Conservation (phyloP, 1,139 yeast species). For the Candida buenavistaensis region DNA sequence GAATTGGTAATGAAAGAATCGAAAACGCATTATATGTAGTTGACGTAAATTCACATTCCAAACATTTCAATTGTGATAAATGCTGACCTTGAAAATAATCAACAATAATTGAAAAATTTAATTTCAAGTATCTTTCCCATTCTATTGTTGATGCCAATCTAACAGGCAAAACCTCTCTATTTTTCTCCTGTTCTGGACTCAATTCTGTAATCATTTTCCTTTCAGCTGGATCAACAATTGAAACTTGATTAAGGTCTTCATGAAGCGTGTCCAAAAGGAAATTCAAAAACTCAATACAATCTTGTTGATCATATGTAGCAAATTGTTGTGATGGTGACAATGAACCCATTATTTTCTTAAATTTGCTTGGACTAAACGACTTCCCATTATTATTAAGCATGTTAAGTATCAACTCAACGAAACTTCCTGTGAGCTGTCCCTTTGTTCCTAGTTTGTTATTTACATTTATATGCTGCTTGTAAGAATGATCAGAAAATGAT, state of each 20-base stretch:
- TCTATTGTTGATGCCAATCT: conserved; percentile 88
- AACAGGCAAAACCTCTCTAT: conserved; percentile 72
- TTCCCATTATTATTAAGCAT: conserved; percentile 54
- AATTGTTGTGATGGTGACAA: conserved; percentile 63
- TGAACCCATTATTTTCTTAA: conserved; percentile 66
- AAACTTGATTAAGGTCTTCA: conserved; percentile 78
- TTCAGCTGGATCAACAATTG: conserved; percentile 30
- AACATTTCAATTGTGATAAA: conserved; percentile 74
- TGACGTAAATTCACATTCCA: conserved; percentile 74
- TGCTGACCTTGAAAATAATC: conserved; percentile 92
- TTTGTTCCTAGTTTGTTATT: conserved; percentile 79
- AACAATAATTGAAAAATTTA: conserved; percentile 82
- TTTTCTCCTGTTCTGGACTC: conserved; percentile 70
- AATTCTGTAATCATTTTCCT: conserved; percentile 47
- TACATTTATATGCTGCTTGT: conserved; percentile 70
- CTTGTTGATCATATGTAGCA: conserved; percentile 84
- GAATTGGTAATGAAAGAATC: conserved; percentile 74
- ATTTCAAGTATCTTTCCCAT: conserved; percentile 88
- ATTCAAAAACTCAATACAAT: conserved; percentile 86
- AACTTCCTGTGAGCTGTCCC: conserved; percentile 76
- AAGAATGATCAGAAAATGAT: conserved; percentile 37
- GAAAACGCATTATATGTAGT: conserved; percentile 87
- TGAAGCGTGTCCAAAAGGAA: conserved; percentile 84
- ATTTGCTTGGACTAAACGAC: conserved; percentile 54
- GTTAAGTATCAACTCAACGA: conserved; percentile 62